Evolutionary conservation across 2,329 filamentous ascomycete genomes (phyloP).

Genomic region (Bisporella sp.): DNA sequence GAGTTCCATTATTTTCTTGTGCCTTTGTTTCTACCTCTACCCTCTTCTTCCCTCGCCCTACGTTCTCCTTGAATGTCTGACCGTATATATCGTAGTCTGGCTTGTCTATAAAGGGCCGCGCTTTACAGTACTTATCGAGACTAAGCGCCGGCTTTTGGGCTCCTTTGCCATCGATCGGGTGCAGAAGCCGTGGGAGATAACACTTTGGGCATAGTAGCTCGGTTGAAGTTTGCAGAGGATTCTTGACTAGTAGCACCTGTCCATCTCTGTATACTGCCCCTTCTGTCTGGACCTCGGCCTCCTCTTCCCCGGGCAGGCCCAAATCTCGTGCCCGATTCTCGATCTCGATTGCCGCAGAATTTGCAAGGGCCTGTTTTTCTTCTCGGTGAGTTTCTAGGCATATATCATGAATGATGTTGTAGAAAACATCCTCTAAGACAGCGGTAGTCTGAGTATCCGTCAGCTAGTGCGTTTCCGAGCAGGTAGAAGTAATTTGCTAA

Average conservation of each 20-base stretch:
- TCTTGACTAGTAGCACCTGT: conserved; percentile 61
- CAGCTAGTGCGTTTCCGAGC: conserved; percentile 7
- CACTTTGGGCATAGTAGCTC: conserved; percentile 71
- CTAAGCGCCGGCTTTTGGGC: conserved; percentile 58
- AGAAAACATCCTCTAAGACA: conserved; percentile 67
- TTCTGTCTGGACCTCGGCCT: conserved; percentile 48
- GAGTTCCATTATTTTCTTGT: conserved; percentile 22
- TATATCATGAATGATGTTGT: conserved; percentile 71
- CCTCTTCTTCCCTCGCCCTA: conserved; percentile 76
- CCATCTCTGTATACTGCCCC: conserved; percentile 65
- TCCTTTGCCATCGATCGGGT: conserved; percentile 66
- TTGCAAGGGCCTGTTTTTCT: conserved; percentile 67
- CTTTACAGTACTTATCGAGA: conserved; percentile 66
- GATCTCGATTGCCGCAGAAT: conserved; percentile 56
- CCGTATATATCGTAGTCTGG: conserved; percentile 75
- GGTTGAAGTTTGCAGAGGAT: conserved; percentile 62
- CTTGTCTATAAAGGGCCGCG: conserved; percentile 70
- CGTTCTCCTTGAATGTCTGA: conserved; percentile 70
- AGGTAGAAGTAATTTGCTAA: neutral
- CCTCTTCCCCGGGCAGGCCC: conserved; percentile 14
- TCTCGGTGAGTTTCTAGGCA: conserved; percentile 69
- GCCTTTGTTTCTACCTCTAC: conserved; percentile 55
- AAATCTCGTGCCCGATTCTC: conserved; percentile 40
- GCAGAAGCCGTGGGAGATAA: conserved; percentile 64
- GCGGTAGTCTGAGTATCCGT: conserved; percentile 43